Conservation (phyloP, 2,329 filamentous ascomycete genomes). For the Teratosphaeria destructans region DNA sequence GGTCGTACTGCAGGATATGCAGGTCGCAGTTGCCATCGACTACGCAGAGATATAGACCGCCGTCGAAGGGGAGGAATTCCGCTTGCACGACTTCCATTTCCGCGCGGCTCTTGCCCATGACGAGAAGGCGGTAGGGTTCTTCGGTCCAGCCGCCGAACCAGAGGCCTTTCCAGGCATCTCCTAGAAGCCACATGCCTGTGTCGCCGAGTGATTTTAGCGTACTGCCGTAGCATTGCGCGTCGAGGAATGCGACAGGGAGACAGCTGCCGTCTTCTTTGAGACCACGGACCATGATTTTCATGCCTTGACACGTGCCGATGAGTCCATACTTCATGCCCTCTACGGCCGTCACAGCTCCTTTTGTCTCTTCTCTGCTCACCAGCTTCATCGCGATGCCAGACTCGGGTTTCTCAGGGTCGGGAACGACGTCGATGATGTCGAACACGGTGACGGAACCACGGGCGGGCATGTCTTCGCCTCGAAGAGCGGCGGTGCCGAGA, state of each 20-base stretch:
- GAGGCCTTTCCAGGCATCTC: constrained; percentile 83
- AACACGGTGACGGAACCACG: constrained; percentile 82
- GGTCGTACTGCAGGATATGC: constrained; percentile 86
- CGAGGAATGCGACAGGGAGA: constrained; percentile 90
- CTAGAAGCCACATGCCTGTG: constrained; percentile 77
- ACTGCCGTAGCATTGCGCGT: constrained; percentile 89
- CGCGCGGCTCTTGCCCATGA: constrained; percentile 77
- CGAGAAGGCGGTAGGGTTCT: constrained; percentile 89
- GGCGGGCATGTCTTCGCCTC: constrained; percentile 81
- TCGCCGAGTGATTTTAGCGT: constrained; percentile 73
- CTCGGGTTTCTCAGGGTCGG: constrained; percentile 74
- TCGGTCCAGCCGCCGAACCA: constrained; percentile 97
- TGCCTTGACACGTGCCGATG: constrained; percentile 86
- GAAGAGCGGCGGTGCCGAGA: constrained; percentile 75
- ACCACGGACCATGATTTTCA: constrained; percentile 94
- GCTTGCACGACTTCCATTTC: constrained; percentile 68
- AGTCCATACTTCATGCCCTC: constrained; percentile 69
- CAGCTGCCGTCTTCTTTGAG: constrained; percentile 91
- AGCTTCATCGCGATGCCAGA: constrained; percentile 78
- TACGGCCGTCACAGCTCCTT: constrained; percentile 80
- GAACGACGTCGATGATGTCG: constrained; percentile 83
- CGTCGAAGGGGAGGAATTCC: constrained; percentile 80
- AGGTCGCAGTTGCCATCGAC: constrained; percentile 78
- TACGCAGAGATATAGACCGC: constrained; percentile 71
- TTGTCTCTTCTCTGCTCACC: constrained; percentile 80